Percentiles rank a stretch among this genome's conserved stretches.
Evolutionary conservation across 2,329 filamentous ascomycete species (phyloP).

Genomic region (Sporothrix pallida): DNA sequence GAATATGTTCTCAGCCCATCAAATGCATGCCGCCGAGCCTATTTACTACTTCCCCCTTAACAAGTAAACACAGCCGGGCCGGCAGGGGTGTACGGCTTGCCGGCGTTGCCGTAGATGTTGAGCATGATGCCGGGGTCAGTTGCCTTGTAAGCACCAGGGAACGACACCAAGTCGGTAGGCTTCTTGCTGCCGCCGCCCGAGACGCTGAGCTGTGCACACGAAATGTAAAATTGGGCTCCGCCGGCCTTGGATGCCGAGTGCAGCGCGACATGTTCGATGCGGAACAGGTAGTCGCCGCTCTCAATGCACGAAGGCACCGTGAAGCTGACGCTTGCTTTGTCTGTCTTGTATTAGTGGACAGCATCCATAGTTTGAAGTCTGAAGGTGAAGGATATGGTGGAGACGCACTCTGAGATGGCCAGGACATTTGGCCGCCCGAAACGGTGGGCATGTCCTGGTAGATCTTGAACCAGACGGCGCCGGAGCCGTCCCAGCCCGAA

Average conservation of each 20-base stretch:
- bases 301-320: constrained; percentile 40
- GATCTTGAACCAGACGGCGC: constrained; percentile 49
- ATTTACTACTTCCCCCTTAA: not conserved
- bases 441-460: constrained; percentile 44
- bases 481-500: constrained; percentile 45
- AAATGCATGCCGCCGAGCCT: not conserved
- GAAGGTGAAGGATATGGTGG: not conserved
- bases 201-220: constrained; percentile 42
- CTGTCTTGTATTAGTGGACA: not conserved
- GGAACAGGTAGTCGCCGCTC: constrained; percentile 44
- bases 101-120: constrained; percentile 40
- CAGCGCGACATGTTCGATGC: constrained; percentile 44
- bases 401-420: constrained; percentile 29
- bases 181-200: constrained; percentile 39
- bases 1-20: too few relatives aligned
- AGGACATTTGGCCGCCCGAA: constrained; percentile 35
- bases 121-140: constrained; percentile 40
- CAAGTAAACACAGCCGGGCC: constrained; percentile 34
- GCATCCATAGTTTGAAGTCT: too few relatives aligned
- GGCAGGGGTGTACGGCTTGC: constrained; percentile 39
- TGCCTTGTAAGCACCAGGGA: constrained; percentile 40
- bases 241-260: constrained; percentile 41
- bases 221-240: constrained; percentile 43
- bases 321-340: constrained; percentile 34
- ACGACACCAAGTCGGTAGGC: constrained; percentile 35